Evolutionary conservation across 75 land plant species (phyloP), one percentile per base, ranked within the genome.

Genomic region (Picea glauca): DNA sequence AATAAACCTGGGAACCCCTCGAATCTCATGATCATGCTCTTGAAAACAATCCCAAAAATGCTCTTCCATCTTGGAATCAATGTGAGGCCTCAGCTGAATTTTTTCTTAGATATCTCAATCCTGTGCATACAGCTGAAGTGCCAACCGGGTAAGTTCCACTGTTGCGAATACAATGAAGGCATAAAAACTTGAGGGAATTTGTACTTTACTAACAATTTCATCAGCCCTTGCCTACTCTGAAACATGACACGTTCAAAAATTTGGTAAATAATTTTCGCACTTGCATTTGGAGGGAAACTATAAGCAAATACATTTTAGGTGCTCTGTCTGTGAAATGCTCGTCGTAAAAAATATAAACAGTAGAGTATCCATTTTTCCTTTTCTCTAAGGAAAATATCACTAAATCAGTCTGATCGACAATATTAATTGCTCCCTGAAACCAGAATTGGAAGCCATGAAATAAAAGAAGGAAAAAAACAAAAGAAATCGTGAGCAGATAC

Each of bases 131-230:
- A 83, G 62, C 66, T 83, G 76, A 78, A 83, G 78, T 33, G 74
- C 85, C 68, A 83, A 33, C n/a, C 85, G 60, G 23, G 85, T 73
- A 11, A 83, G 83, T 23, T 83, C 85, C 76, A 81, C 83, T 21
- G 66, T 54, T 35, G 80, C 85, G 78, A 83, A 83, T 33, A 83
- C 85, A 74, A 83, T 78, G 43, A 83, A 83, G 6, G 85, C 85
- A 80, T 84, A 83, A 77, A 56, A 83, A 62, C 76, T 81, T 9
- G 83, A 54, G 1, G 72, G 77, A 20, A 83, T 78, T 31, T 83
- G 68, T 26, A 83, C 85, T 38, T 83, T 78, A 14, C 83, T 83
- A 20, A 83, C 76, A 35, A 83, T 57, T 5, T 81, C 67, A 43
- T 83, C 74, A 35, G 54, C 26, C 84, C 84, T 46, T 75, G 26